Conservation (phyloP, 2,329 filamentous ascomycete genomes). For the Stagonosporopsis rhizophila region DNA sequence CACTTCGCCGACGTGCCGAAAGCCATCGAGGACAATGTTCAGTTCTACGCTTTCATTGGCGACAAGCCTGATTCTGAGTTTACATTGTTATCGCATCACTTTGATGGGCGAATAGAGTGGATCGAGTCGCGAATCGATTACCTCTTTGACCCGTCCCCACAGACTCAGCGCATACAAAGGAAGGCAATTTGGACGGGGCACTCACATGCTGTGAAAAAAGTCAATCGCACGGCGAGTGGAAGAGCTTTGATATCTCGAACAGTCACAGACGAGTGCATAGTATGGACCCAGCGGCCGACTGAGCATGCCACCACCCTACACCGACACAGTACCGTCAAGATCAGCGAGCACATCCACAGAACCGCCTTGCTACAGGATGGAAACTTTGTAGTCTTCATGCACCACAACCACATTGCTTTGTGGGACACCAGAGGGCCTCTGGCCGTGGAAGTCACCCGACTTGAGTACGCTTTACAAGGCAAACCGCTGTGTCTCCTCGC, state of each 20-base stretch:
- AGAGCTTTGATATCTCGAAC: constrained; percentile 83
- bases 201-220: constrained; percentile 79
- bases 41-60: constrained; percentile 77
- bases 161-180: constrained; percentile 64
- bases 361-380: constrained; percentile 81
- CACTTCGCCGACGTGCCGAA: constrained; percentile 46
- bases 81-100: constrained; percentile 79
- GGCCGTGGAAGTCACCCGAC: constrained; percentile 66
- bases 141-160: constrained; percentile 75
- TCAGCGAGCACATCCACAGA: constrained; percentile 76
- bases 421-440: constrained; percentile 76
- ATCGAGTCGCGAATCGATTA: constrained; percentile 80
- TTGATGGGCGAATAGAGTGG: constrained; percentile 84
- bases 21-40: constrained; percentile 64
- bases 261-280: constrained; percentile 75
- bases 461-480: constrained; percentile 66
- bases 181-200: constrained; percentile 84
- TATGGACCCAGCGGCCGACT: constrained; percentile 75
- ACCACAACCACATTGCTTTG: constrained; percentile 72
- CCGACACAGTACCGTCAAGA: constrained; percentile 72
- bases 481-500: constrained; percentile 82
- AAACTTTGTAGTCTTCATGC: constrained; percentile 80
- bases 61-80: constrained; percentile 67
- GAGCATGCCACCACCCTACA: constrained; percentile 62
- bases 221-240: constrained; percentile 84